phyloP scores from a whole-genome alignment of 306 rosid genomes.

The Dalbergia cultrata region DNA sequence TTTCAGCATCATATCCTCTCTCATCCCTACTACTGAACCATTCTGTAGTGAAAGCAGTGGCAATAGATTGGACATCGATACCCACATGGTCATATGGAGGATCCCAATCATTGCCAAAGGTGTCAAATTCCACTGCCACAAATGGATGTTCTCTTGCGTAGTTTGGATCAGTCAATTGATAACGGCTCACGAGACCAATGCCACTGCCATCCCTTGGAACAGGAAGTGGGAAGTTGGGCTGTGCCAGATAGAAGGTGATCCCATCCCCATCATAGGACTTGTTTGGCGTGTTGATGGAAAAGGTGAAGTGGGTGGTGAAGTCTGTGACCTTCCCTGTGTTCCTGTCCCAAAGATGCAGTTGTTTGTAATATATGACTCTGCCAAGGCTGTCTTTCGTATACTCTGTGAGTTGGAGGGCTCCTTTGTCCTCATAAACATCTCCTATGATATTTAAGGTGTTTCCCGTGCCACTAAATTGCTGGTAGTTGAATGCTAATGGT shows the following conservation, averaged over 20 bases:
- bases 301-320: conserved; percentile 55
- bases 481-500: conserved; percentile 47
- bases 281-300: conserved; percentile 49
- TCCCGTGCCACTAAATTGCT: conserved; percentile 17
- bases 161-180: not conserved
- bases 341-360: conserved; percentile 47
- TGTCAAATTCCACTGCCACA: conserved; percentile 68
- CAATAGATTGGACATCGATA: conserved; percentile 26
- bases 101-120: conserved; percentile 41
- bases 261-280: conserved; percentile 44
- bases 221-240: conserved; percentile 34
- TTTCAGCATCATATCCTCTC: conserved; percentile 39
- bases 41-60: not conserved
- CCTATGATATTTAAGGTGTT: conserved; percentile 21
- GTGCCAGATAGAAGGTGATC: conserved; percentile 59
- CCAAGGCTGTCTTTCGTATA: conserved; percentile 36
- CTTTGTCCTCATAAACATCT: conserved; percentile 13
- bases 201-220: conserved; percentile 44
- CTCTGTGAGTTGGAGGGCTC: conserved; percentile 41
- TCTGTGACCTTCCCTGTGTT: conserved; percentile 34
- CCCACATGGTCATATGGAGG: conserved; percentile 44
- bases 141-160: conserved; percentile 37
- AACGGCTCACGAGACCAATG: conserved; percentile 40
- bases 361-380: conserved; percentile 38
- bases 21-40: conserved; percentile 43